Evolutionary conservation across 2,329 filamentous ascomycete species (phyloP), one percentile per base, ranked within the genome.

Genomic region (Colletotrichum tropicicola): DNA sequence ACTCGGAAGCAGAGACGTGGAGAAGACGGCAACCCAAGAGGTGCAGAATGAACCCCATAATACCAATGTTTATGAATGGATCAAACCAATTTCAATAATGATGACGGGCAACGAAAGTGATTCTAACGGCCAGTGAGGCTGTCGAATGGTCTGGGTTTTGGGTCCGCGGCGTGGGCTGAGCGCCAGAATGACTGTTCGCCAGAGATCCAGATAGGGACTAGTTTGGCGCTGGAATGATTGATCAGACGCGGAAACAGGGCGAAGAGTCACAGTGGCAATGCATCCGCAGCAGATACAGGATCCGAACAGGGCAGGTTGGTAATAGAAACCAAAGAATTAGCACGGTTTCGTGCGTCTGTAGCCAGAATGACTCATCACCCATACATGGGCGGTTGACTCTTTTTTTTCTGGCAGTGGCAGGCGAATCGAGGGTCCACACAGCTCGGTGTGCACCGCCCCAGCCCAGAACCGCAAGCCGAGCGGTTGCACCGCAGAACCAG

Each of bases 351-450:
- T 41, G 44, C 45, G 19, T 41, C 30, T 44, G 19, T 30, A 56
- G 25, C 41, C 49, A 53, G 32, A 56, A 51, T 65, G 62, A 65
- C 57, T 65, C 62, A 65, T 65, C 62, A 49, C 28, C 35, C 43
- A 52, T 52, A 65, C 49, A 51, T n/a, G 41, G 27, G 15, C 39
- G 25, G 19, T 58, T 62, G 43, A 57, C 59, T 54, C 57, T 41
- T 39, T 47, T 27, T 27, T 52, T 41, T 27, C 17, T 54, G 27
- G 17, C 27, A 44, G 23, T 49, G 49, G 56, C 37, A 54, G 51
- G 35, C 49, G 57, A 49, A 56, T 49, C 43, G 10, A 32, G 61
- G 62, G 49, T 51, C 62, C 58, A 65, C 57, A 51, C 45, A 52
- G 37, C 49, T 49, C 57, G 57, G 49, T 56, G 57, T 61, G 51